Conservation (phyloP, 148 eudicot genomes). For the Vaccinium vitisidaea region DNA sequence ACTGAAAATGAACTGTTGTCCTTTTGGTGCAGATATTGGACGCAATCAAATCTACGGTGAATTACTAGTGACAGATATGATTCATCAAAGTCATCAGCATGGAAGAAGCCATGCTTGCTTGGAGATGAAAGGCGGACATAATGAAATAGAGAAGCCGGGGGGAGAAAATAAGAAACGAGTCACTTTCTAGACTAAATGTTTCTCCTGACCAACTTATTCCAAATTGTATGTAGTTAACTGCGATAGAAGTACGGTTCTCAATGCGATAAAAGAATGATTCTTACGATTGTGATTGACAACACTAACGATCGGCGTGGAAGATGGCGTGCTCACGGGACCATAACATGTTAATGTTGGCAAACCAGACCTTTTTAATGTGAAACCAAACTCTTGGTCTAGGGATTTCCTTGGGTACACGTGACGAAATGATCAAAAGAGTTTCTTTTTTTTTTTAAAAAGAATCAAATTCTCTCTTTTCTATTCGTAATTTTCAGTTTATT, state of each 20-base stretch:
- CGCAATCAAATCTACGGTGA: slow-evolving; percentile 76
- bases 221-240: not conserved
- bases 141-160: not conserved
- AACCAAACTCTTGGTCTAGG: too few species aligned
- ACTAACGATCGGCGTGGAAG: not conserved
- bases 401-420: too few species aligned
- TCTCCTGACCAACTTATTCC: not conserved
- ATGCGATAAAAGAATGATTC: not conserved
- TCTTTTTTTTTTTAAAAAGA: too few species aligned
- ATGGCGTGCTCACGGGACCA: not conserved
- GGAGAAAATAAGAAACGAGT: not conserved
- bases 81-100: not conserved
- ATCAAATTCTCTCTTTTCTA: too few species aligned
- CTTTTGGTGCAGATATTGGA: slow-evolving; percentile 65
- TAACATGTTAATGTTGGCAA: not conserved
- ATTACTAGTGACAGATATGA: slow-evolving; percentile 35
- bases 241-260: not conserved
- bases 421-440: too few species aligned
- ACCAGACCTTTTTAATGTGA: not conserved
- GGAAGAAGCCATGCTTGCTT: not conserved
- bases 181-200: not conserved
- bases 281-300: not conserved
- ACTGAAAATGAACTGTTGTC: slow-evolving; percentile 3
- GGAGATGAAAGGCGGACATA: not conserved
- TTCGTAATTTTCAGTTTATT: too few species aligned